phyloP scores from a whole-genome alignment of 2,329 filamentous ascomycete species.

The Trichoderma semiorbis region DNA sequence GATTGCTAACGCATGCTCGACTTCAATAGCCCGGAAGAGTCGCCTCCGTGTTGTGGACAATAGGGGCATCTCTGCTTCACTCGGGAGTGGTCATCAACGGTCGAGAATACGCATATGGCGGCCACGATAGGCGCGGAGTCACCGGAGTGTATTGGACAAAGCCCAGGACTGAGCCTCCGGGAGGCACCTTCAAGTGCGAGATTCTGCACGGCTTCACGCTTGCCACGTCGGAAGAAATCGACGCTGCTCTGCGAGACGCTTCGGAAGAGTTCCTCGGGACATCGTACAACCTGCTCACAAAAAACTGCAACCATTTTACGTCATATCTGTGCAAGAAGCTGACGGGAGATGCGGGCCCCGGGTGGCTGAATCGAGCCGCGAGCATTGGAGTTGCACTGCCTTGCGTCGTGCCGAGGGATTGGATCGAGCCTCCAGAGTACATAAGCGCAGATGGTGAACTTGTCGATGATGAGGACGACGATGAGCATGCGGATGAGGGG shows the following conservation, averaged over 20 bases:
- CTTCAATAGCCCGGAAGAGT: conserved; percentile 62
- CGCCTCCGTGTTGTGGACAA: conserved; percentile 71
- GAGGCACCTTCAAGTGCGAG: conserved; percentile 70
- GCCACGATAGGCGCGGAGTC: conserved; percentile 65
- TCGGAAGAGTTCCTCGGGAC: conserved; percentile 72
- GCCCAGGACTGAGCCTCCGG: conserved; percentile 68
- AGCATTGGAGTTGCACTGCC: conserved; percentile 76
- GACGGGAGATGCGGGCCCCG: conserved; percentile 65
- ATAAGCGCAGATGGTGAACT: conserved; percentile 69
- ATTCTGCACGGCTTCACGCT: conserved; percentile 79
- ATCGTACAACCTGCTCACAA: conserved; percentile 75
- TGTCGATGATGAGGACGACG: conserved; percentile 57
- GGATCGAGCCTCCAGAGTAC: conserved; percentile 75
- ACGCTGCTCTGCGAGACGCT: conserved; percentile 63
- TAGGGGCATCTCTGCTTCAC: conserved; percentile 75
- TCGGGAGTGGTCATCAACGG: conserved; percentile 79
- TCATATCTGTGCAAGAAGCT: conserved; percentile 70
- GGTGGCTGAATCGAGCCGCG: conserved; percentile 81
- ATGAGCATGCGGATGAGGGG: conserved; percentile 48
- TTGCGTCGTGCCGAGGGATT: conserved; percentile 77
- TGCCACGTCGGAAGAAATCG: conserved; percentile 64
- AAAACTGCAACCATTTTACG: conserved; percentile 89
- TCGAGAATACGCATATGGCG: conserved; percentile 80
- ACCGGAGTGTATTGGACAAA: conserved; percentile 84
- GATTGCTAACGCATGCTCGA: conserved; percentile 17